phyloP scores from a whole-genome alignment of 768 basidiomycete species.

The Auricularia heimuer region DNA sequence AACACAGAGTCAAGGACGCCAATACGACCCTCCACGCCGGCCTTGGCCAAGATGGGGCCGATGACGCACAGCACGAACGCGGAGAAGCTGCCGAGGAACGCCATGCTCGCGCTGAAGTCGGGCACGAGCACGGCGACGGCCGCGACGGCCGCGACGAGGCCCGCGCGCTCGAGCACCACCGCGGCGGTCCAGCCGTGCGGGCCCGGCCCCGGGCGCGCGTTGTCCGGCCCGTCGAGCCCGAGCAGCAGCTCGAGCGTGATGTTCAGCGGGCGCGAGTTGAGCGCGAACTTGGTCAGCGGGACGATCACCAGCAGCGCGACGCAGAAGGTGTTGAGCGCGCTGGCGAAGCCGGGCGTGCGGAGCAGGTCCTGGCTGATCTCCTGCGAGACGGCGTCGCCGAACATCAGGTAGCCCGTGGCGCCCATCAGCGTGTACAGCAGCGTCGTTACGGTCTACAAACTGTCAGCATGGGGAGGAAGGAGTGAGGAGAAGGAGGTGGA shows the following conservation, averaged over 20 bases:
- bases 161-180: slow-evolving; percentile 46
- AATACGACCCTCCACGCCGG: slow-evolving; percentile 42
- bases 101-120: slow-evolving; percentile 76
- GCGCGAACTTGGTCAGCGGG: slow-evolving; percentile 80
- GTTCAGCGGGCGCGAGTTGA: slow-evolving; percentile 78
- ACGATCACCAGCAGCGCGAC: slow-evolving; percentile 82
- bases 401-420: slow-evolving; percentile 85
- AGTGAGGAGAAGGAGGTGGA: slow-evolving; percentile 8
- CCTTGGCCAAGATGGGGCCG: slow-evolving; percentile 65
- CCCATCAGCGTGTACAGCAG: slow-evolving; percentile 52
- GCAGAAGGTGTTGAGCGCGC: slow-evolving; percentile 56
- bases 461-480: slow-evolving; percentile 1
- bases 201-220: neutral
- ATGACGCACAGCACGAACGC: slow-evolving; percentile 69
- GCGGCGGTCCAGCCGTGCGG: slow-evolving; percentile 1
- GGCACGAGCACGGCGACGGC: slow-evolving; percentile 66
- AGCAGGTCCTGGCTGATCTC: slow-evolving; percentile 84
- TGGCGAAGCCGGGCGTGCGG: slow-evolving; percentile 60
- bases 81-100: slow-evolving; percentile 84
- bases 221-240: slow-evolving; percentile 42
- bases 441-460: slow-evolving; percentile 47
- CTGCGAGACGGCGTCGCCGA: slow-evolving; percentile 66
- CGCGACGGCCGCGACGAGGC: slow-evolving; percentile 51
- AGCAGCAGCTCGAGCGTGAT: slow-evolving; percentile 72
- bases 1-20: slow-evolving; percentile 43